These are phyloP conservation scores for Penicillium sp. DNA, from an alignment of 2,329 filamentous ascomycete species.

Conservation along the genomic window DNA sequence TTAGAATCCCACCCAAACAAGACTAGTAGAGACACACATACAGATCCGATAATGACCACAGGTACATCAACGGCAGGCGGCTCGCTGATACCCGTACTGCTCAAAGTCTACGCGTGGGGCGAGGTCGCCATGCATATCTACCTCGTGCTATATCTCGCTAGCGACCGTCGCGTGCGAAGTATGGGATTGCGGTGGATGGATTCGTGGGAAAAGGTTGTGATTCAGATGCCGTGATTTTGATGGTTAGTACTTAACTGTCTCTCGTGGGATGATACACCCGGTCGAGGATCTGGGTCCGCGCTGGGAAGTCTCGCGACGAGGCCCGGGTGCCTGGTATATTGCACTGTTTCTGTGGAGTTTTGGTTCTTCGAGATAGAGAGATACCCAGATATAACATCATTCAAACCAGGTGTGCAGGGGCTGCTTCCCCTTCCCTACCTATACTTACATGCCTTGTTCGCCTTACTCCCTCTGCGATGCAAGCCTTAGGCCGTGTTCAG, in stretches of 20 bases:
- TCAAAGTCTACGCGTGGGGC: slow-evolving; percentile 79
- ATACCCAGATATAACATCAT: no score
- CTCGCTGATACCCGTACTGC: slow-evolving; percentile 32
- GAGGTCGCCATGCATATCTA: slow-evolving; percentile 72
- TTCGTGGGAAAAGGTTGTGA: slow-evolving; percentile 58
- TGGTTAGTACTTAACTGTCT: neutral
- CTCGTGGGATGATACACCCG: neutral
- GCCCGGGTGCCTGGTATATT: no score
- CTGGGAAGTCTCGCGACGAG: no score
- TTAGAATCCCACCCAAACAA: neutral
- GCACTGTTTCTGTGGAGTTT: no score
- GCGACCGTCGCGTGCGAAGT: slow-evolving; percentile 61
- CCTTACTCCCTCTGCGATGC: no score
- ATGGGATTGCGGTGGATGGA: slow-evolving; percentile 68
- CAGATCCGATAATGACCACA: neutral
- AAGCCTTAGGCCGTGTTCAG: no score
- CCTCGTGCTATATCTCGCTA: slow-evolving; percentile 72
- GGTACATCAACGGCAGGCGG: neutral
- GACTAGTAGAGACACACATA: neutral
- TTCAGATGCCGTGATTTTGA: slow-evolving; percentile 49
- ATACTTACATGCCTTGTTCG: no score
- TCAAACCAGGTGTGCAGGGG: no score
- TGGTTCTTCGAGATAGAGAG: no score
- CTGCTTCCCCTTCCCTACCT: no score
- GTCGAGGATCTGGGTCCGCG: no score